Base-by-base conservation (phyloP, 768 basidiomycete species). In the Candolleomyces efflorescens region DNA sequence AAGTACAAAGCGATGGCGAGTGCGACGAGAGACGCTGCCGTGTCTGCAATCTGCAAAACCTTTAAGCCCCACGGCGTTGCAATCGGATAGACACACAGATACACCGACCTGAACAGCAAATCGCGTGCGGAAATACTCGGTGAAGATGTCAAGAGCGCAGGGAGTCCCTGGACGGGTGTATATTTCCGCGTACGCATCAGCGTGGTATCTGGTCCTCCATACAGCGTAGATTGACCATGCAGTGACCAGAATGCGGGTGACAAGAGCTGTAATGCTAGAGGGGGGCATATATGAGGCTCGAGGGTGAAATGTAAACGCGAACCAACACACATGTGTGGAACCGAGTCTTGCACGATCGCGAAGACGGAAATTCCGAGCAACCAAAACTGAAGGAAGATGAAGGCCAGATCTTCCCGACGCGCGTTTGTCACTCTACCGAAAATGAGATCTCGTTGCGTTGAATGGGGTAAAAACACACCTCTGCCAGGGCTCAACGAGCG, bases 331-430 rank as follows among this genome's bases (percentile, higher is more conserved):
- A 78, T 66, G 62, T 85, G 83, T 17, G 84, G 80, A 2, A 82
- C 75, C 1, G 82, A 84, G 56, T 82, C 78, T 38, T 73, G 73
- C 17, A 78, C 59, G 56, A 84, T 75, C 2, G 78, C 79, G 26
- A 78, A 65, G n/a, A 78, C 60, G n/a, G 81, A 79, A 26, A 84
- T 74, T 0, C 69, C 73, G 23, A 84, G 70, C 5, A 85, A 71
- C 81, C 82, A 85, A 63, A 83, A 78, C 60, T 85, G 82, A 1
- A 81, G 66, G 38, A 73, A 67, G 20, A 83, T 68, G 60, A 77
- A 71, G 1, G 78, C 70, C 6, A 81, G 62, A 54, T 82, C 82
- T 59, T 84, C 82, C 3, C 80, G 71, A 23, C 67, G 69, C 18
- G 73, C 72, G 49, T 79, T 76, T 13, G 70, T 64, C 38, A 82